phyloP scores from a whole-genome alignment of 2,329 filamentous ascomycete genomes.

The Bertia moriformis region DNA sequence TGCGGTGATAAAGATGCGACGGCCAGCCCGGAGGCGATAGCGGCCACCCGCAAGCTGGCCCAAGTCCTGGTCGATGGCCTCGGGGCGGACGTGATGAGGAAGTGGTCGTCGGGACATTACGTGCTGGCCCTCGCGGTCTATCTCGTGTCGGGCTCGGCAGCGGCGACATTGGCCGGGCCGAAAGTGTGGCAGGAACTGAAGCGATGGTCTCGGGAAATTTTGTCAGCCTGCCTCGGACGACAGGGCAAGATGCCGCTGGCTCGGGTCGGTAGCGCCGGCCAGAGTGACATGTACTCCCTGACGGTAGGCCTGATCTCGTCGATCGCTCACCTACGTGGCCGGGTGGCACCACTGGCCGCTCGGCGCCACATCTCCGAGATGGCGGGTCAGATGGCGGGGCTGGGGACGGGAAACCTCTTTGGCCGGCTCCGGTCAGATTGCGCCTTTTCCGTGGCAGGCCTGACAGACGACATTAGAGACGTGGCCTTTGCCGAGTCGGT shows the following conservation, averaged over 20 bases:
- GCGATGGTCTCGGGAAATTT: background rate
- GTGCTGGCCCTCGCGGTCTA: background rate
- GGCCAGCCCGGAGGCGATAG: too few species aligned
- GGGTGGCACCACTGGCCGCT: constrained; percentile 11
- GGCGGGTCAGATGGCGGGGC: constrained; percentile 20
- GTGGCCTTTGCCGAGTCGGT: constrained; percentile 36
- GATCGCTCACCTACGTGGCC: constrained; percentile 12
- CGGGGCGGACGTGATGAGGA: background rate
- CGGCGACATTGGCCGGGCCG: background rate
- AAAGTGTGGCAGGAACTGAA: background rate
- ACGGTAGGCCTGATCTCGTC: constrained; percentile 13
- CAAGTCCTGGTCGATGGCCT: background rate
- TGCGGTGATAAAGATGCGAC: background rate
- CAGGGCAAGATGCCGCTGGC: background rate
- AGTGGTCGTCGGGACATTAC: background rate
- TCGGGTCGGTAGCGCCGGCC: constrained; percentile 5
- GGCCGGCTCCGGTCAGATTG: constrained; percentile 25
- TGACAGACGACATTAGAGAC: constrained; percentile 35
- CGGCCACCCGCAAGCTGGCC: background rate
- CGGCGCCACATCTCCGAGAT: constrained; percentile 15
- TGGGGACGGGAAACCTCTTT: constrained; percentile 16
- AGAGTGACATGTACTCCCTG: constrained; percentile 9
- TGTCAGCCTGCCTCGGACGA: background rate
- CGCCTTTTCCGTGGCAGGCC: constrained; percentile 34
- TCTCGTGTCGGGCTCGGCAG: background rate